Evolutionary conservation across 2,329 filamentous ascomycete genomes (phyloP), one percentile per base, ranked within the genome.

Genomic region (Cladosporium sp.): DNA sequence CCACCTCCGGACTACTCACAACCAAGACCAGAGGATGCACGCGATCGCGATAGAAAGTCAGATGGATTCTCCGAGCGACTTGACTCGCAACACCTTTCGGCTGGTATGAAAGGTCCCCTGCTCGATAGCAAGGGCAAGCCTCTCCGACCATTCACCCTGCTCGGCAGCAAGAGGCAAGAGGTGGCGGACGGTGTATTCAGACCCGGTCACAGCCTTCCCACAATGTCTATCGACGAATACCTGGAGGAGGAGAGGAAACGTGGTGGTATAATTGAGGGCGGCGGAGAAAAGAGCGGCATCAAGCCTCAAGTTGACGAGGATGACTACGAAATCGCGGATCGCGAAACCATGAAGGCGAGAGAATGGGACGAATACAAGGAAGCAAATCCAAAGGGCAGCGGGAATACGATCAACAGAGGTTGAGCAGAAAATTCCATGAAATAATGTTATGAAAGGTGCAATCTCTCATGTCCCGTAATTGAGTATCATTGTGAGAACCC

Each of bases 191-290:
- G 88, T 2, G 93, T 99, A 0, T 99, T 99, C 74, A 83, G 90
- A 56, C 85, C 91, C 0, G 91, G 94, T 7, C 94, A 99, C 71
- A 97, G 90, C 74, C 77, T 99, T 58, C 94, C 94, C 0, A 97
- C 94, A 3, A 97, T 99, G 94, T 90, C 85, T 1, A 97, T 99
- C 61, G 94, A 99, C 66, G 94, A 99, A 76, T 99, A 97, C 69
- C 79, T 99, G 15, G 94, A 95, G 53, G 93, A 97, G 73, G 94
- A 97, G 77, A 83, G 83, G 68, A 82, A 83, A 64, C 80, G 89
- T 61, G 94, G 94, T 15, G 90, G 90, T 19, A 92, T 99, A 58
- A 90, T 97, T 56, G 89, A 97, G 69, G 94, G 92, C 35, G 91
- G 91, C 28, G 92, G 92, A 17, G 89, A 89, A 66, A 84, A 87